A percentile compares a stretch with the other conserved stretches of the same genome.
Evolutionary conservation across 805 yeast species (phyloP).

Genomic region (Metschnikowia continentalis): DNA sequence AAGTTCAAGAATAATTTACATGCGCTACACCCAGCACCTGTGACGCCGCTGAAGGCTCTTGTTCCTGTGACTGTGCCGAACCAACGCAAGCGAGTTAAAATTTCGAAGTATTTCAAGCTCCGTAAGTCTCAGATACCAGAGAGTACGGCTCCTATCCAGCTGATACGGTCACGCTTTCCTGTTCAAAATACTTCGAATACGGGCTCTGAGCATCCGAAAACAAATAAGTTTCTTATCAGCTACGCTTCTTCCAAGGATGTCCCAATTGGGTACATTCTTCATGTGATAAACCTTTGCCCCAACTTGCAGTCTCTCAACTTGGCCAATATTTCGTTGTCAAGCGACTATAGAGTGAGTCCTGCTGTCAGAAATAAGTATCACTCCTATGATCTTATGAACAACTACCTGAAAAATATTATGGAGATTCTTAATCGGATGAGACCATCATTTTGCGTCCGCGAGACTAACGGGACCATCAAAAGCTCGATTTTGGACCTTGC

Average conservation of each 20-base stretch:
- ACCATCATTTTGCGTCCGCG: slow-evolving; percentile 3
- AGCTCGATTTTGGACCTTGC: slow-evolving; percentile 1
- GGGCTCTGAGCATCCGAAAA: slow-evolving; percentile 46
- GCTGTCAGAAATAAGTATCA: slow-evolving; percentile 33
- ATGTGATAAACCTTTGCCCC: slow-evolving; percentile 63
- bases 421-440: slow-evolving; percentile 20
- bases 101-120: slow-evolving; percentile 17
- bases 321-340: slow-evolving; percentile 57
- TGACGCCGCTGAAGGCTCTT: slow-evolving; percentile 13
- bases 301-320: slow-evolving; percentile 54
- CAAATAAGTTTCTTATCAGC: slow-evolving; percentile 56
- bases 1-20: slow-evolving; percentile 67
- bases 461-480: neutral
- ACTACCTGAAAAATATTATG: slow-evolving; percentile 32
- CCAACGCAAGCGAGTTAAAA: slow-evolving; percentile 14
- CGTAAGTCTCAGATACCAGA: slow-evolving; percentile 8
- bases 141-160: neutral
- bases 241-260: slow-evolving; percentile 69
- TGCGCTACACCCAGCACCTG: slow-evolving; percentile 24
- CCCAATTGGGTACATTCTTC: slow-evolving; percentile 74
- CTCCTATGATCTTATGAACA: slow-evolving; percentile 36
- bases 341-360: slow-evolving; percentile 56
- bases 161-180: neutral
- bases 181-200: neutral
- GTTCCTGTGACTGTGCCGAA: slow-evolving; percentile 14